Base-by-base conservation (phyloP, 108 stramenopile species). In the Craspedostauros australis region DNA sequence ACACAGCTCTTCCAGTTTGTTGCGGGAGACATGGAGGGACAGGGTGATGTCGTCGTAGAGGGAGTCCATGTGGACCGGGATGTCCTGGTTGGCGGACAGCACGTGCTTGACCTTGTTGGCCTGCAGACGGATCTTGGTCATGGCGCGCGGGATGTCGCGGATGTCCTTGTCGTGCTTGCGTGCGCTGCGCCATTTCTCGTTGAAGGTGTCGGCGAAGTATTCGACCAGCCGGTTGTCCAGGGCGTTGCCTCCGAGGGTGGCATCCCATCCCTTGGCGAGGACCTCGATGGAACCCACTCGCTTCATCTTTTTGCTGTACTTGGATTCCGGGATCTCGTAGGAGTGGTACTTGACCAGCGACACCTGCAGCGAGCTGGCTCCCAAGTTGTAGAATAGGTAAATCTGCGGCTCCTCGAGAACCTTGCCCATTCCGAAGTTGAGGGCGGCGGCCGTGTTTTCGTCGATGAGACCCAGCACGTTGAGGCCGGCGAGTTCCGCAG, bases 51-150 rank as follows among this genome's bases (percentile, higher is more conserved):
- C 95, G 72, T 95, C 83, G 53, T 96, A 84, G 38, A 99, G 69
- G 26, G 88, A 78, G 61, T 98, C 95, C 33, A 98, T 80, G 54
- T 66, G 83, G n/a, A 99, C 72, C 16, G 98, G 98, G 62, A 97
- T 84, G 45, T 99, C 96, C 18, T 61, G 54, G 64, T 99, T 99
- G 64, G 99, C 98, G 28, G 80, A 84, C 20, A 99, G 76, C 0
- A 99, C 96, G 60, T 98, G 93, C 73, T 98, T 99, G 54, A 90
- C 82, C 76, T 99, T 99, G 62, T 92, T 94, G 15, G 97, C 96
- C 73, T 95, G 90, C 20, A 89, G 56, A 41, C 94, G 95, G 27
- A 99, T 48, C 63, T 96, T 96, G 43, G 91, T 82, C 94, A 98
- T 94, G 60, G 96, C 79, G n/a, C 93, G 74, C 15, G 90, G 82